These are phyloP conservation scores for Irpex sp. DNA, from an alignment of 1,284 basidiomycete species.

Conservation along the genomic window DNA sequence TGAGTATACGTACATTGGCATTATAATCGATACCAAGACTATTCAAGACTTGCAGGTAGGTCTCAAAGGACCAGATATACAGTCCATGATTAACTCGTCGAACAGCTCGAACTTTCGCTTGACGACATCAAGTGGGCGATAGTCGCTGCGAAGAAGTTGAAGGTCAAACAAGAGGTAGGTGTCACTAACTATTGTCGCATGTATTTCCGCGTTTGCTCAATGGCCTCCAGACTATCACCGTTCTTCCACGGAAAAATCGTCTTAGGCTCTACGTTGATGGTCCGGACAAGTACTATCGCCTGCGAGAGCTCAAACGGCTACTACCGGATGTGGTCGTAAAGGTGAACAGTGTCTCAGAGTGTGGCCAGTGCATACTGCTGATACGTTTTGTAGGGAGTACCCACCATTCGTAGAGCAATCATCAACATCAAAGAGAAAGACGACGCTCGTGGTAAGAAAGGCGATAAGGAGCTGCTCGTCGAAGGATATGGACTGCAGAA, in stretches of 20 bases:
- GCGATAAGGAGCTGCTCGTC: slow-evolving; percentile 84
- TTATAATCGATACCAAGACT: slow-evolving; percentile 90
- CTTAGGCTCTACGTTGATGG: slow-evolving; percentile 87
- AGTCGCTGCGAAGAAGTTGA: slow-evolving; percentile 84
- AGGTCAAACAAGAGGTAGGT: slow-evolving; percentile 81
- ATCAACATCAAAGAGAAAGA: slow-evolving; percentile 90
- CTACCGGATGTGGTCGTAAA: slow-evolving; percentile 88
- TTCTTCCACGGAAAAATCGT: slow-evolving; percentile 74
- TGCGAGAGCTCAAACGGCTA: slow-evolving; percentile 81
- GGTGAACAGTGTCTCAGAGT: slow-evolving; percentile 33
- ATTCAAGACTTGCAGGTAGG: slow-evolving; percentile 85
- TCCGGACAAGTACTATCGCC: slow-evolving; percentile 83
- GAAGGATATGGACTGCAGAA: slow-evolving; percentile 98
- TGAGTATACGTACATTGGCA: slow-evolving; percentile 89
- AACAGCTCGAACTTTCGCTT: slow-evolving; percentile 85
- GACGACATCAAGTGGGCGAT: slow-evolving; percentile 95
- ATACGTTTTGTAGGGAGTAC: slow-evolving; percentile 58
- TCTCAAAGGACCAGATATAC: neutral
- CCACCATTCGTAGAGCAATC: slow-evolving; percentile 84
- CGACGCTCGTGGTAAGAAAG: slow-evolving; percentile 71
- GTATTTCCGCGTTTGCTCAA: neutral
- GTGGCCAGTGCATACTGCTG: neutral
- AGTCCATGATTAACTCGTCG: neutral
- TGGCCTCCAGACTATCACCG: slow-evolving; percentile 59
- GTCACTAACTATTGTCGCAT: neutral